Conservation (phyloP, 2,329 filamentous ascomycete species). For the Coleophoma crateriformis region DNA sequence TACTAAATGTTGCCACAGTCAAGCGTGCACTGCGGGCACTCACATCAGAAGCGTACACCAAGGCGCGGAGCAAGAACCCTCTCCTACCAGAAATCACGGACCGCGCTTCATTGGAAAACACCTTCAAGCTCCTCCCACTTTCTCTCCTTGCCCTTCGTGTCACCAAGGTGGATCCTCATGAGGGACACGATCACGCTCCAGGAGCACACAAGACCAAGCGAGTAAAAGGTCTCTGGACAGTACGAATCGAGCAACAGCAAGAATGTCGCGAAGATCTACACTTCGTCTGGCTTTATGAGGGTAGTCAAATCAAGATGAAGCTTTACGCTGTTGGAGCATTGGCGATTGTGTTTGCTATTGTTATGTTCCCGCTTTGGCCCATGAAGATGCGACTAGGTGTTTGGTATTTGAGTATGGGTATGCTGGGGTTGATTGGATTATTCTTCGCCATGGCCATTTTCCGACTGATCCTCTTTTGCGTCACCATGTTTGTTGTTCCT, state of each 20-base stretch:
- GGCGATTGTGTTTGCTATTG: conserved; percentile 76
- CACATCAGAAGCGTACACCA: conserved; percentile 82
- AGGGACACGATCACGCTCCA: conserved; percentile 62
- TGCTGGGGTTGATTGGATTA: conserved; percentile 80
- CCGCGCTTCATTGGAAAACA: conserved; percentile 82
- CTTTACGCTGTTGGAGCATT: conserved; percentile 83
- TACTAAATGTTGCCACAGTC: conserved; percentile 46
- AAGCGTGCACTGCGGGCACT: conserved; percentile 92
- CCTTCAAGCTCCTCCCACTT: conserved; percentile 90
- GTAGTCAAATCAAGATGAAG: conserved; percentile 88
- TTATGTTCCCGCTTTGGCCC: conserved; percentile 96
- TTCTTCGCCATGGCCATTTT: conserved; percentile 99
- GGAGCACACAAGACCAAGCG: conserved; percentile 73
- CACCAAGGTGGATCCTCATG: conserved; percentile 71
- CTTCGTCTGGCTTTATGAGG: conserved; percentile 96
- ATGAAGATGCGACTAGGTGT: conserved; percentile 85
- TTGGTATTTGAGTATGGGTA: conserved; percentile 94
- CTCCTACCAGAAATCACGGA: conserved; percentile 84
- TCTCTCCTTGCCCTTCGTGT: conserved; percentile 92
- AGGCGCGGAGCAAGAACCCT: conserved; percentile 84
- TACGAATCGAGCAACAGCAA: conserved; percentile 93
- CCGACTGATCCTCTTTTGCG: conserved; percentile 86
- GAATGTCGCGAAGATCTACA: conserved; percentile 83
- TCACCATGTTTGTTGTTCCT: conserved; percentile 79
- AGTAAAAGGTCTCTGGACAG: conserved; percentile 93